These are phyloP conservation scores for Candida chilensis DNA, from an alignment of 805 yeast species.

Conservation along the genomic window DNA sequence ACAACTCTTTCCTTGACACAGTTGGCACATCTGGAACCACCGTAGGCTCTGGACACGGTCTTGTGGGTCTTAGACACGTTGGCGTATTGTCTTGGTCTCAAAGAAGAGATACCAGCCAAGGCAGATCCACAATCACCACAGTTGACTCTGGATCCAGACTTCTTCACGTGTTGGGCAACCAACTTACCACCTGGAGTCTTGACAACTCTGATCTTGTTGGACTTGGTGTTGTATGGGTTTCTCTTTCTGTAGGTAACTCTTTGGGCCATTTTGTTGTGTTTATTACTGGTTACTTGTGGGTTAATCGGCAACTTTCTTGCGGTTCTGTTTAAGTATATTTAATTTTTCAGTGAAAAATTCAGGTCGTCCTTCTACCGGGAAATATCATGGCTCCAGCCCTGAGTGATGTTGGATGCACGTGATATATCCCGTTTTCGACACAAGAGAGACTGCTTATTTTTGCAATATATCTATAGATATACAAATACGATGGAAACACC, in stretches of 20 bases:
- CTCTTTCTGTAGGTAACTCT: slow-evolving; percentile 99
- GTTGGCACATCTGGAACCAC: slow-evolving; percentile 98
- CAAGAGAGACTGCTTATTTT: too few relatives aligned
- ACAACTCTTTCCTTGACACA: slow-evolving; percentile 99
- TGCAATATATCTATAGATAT: too few relatives aligned
- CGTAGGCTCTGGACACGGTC: slow-evolving; percentile 99
- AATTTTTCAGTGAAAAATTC: too few relatives aligned
- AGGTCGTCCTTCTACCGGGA: too few relatives aligned
- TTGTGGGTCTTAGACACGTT: slow-evolving; percentile 90
- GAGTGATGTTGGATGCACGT: too few relatives aligned
- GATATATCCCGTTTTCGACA: too few relatives aligned
- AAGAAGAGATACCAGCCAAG: slow-evolving; percentile 82
- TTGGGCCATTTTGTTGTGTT: slow-evolving; percentile 78
- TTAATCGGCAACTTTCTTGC: too few relatives aligned
- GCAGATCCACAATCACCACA: slow-evolving; percentile 63
- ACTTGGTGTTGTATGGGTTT: slow-evolving; percentile 89
- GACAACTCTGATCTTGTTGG: slow-evolving; percentile 40
- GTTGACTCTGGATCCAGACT: slow-evolving; percentile 37
- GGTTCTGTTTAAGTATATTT: too few relatives aligned
- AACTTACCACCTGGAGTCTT: slow-evolving; percentile 43
- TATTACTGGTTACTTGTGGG: too few relatives aligned
- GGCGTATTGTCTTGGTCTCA: slow-evolving; percentile 99
- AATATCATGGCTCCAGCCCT: too few relatives aligned
- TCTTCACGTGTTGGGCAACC: slow-evolving; percentile 38
- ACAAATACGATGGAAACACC: too few relatives aligned